A percentile compares a stretch with the other conserved stretches of the same genome.
Evolutionary conservation across 371 early-diverging fungal genomes (phyloP).

Genomic region (Mucor mucedo): DNA sequence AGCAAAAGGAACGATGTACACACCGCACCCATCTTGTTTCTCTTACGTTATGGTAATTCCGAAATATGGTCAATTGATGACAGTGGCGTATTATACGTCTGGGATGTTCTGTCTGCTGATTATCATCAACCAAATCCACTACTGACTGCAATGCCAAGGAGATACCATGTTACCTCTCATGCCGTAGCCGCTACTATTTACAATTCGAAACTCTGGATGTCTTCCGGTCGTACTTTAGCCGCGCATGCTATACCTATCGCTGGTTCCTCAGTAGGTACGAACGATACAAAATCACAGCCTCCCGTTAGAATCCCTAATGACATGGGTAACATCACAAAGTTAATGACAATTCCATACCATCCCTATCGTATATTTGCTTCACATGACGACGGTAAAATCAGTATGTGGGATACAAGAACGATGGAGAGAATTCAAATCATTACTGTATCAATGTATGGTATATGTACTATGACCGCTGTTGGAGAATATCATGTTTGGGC

Average conservation of each 20-base stretch:
- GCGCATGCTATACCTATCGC: constrained; percentile 42
- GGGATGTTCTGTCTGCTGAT: constrained; percentile 56
- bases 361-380: constrained; percentile 64
- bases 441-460: constrained; percentile 69
- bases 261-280: constrained; percentile 7
- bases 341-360: constrained; percentile 57
- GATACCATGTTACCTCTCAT: constrained; percentile 18
- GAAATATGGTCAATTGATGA: constrained; percentile 83
- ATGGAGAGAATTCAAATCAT: constrained; percentile 54
- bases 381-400: constrained; percentile 84
- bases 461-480: constrained; percentile 65
- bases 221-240: constrained; percentile 58
- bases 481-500: constrained; percentile 78
- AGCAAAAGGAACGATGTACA: constrained; percentile 63
- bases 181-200: constrained; percentile 51
- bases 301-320: constrained; percentile 53
- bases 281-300: constrained; percentile 18
- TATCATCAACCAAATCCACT: constrained; percentile 28
- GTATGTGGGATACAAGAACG: constrained; percentile 69
- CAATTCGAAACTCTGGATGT: constrained; percentile 65
- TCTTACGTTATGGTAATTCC: constrained; percentile 58
- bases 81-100: constrained; percentile 69
- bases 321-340: constrained; percentile 64
- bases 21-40: constrained; percentile 61
- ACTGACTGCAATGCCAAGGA: constrained; percentile 35